Evolutionary conservation across 305 asterid species (phyloP).

Genomic region (Fraxinus sp.): DNA sequence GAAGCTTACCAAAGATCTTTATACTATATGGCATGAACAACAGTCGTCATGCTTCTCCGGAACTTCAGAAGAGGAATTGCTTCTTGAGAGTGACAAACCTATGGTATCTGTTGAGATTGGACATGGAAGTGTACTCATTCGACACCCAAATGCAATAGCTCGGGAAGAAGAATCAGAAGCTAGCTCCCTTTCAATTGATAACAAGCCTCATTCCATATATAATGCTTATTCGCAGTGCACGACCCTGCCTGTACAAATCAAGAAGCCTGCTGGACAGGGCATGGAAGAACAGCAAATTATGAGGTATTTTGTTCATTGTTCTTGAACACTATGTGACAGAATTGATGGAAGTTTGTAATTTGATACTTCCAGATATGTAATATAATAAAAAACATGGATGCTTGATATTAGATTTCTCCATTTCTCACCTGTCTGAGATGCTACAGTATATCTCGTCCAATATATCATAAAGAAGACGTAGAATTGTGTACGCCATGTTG

Average conservation of each 20-base stretch:
- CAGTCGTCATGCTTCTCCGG: conserved; percentile 76
- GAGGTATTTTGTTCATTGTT: conserved; percentile 51
- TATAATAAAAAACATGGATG: not conserved
- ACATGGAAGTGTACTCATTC: conserved; percentile 96
- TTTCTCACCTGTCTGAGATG: not conserved
- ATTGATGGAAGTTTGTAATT: not conserved
- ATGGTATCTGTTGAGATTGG: conserved; percentile 98
- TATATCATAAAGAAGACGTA: not conserved
- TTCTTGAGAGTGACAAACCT: conserved; percentile 77
- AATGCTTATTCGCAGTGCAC: conserved; percentile 47
- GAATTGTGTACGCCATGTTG: not conserved
- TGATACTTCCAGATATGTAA: conserved; percentile 9
- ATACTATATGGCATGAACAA: conserved; percentile 83
- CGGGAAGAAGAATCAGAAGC: conserved; percentile 99
- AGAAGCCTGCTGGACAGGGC: conserved; percentile 55
- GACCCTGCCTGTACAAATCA: conserved; percentile 46
- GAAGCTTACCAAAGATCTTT: conserved; percentile 84
- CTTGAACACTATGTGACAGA: conserved; percentile 14
- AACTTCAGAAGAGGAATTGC: conserved; percentile 85
- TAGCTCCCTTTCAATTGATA: conserved; percentile 86
- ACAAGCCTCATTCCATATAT: conserved; percentile 49
- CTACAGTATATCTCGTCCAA: not conserved
- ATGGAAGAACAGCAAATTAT: conserved; percentile 45
- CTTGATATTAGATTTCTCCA: not conserved
- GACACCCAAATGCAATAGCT: conserved; percentile 76